Evolutionary conservation across 805 yeast species (phyloP).

Genomic region (Pichia paraexigua): DNA sequence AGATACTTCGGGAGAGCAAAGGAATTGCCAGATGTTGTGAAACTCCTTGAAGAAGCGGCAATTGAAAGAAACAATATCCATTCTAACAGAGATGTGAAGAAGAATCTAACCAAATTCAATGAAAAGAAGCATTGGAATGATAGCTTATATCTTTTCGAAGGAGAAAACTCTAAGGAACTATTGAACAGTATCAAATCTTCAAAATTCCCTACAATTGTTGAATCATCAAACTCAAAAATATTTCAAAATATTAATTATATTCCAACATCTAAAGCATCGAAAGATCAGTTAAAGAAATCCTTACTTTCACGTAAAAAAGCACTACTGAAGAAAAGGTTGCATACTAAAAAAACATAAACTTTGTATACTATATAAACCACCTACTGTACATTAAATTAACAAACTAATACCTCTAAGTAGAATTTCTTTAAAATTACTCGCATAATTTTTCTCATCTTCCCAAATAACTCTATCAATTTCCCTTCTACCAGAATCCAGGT

Average conservation of each 20-base stretch:
- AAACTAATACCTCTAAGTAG: constrained; percentile 18
- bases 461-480: constrained; percentile 75
- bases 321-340: not conserved
- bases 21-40: constrained; percentile 66
- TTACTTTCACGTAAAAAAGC: not conserved
- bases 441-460: constrained; percentile 55
- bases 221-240: not conserved
- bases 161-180: not conserved
- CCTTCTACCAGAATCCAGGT: constrained; percentile 76
- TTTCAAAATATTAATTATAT: not conserved
- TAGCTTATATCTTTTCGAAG: not conserved
- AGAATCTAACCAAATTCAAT: not conserved
- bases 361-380: not conserved
- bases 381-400: constrained; percentile 11
- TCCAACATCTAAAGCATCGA: not conserved
- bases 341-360: not conserved
- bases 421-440: constrained; percentile 27
- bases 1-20: constrained; percentile 79
- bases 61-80: constrained; percentile 11
- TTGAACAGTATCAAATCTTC: not conserved
- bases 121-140: not conserved
- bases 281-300: not conserved
- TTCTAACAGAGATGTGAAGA: not conserved
- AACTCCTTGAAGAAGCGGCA: constrained; percentile 31
- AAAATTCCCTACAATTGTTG: not conserved